Evolutionary conservation across 306 rosid species (phyloP).

Genomic region (Cyclanthera cordifolia): DNA sequence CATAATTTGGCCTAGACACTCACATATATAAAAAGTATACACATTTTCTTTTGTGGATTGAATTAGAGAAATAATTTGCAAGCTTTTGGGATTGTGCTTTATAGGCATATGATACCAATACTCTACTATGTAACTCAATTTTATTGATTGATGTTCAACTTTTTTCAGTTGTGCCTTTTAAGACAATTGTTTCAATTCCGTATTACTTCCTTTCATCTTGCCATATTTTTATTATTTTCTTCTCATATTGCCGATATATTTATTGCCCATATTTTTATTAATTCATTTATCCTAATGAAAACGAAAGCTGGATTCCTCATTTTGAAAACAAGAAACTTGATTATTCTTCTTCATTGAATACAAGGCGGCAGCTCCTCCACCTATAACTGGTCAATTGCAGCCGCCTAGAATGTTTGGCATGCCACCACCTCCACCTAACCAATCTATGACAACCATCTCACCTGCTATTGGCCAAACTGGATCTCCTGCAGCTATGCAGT

Average conservation of each 20-base stretch:
- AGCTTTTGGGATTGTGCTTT: not conserved
- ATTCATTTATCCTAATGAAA: not conserved
- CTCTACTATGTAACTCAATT: not conserved
- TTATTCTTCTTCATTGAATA: slow-evolving; percentile 14
- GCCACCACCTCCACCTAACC: slow-evolving; percentile 75
- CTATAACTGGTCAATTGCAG: slow-evolving; percentile 51
- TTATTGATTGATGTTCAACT: not conserved
- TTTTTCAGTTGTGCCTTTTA: not conserved
- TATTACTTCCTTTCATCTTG: not conserved
- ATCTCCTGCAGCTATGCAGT: slow-evolving; percentile 69
- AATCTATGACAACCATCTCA: slow-evolving; percentile 82
- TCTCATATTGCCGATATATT: not conserved
- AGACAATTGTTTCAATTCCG: not conserved
- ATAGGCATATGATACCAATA: not conserved
- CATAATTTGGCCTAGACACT: no score
- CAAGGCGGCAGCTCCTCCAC: slow-evolving; percentile 51
- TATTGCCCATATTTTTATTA: not conserved
- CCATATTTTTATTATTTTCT: not conserved
- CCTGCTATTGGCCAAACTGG: slow-evolving; percentile 79
- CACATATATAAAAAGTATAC: no score
- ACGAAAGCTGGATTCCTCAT: not conserved
- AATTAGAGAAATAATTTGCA: not conserved
- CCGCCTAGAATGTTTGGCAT: slow-evolving; percentile 90
- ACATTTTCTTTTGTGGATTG: not conserved
- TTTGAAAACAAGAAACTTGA: not conserved